Evolutionary conservation across 192 early-diverging fungal species (phyloP).

Genomic region (Dissophora globulifera): DNA sequence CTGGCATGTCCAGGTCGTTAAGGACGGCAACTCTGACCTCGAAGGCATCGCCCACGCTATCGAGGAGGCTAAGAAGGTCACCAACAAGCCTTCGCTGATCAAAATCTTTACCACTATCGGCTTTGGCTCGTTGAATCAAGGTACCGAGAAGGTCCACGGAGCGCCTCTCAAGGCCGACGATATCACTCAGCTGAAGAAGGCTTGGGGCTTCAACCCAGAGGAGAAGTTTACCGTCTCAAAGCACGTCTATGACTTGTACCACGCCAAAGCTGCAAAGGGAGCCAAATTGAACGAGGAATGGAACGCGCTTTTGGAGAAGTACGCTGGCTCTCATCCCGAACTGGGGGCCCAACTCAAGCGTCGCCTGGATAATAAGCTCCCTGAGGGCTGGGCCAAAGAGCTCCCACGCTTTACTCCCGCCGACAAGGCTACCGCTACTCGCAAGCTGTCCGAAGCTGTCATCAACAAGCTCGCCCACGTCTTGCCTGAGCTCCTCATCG

Average conservation of each 20-base stretch:
- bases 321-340: slow-evolving; percentile 74
- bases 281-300: slow-evolving; percentile 77
- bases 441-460: slow-evolving; percentile 89
- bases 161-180: slow-evolving; percentile 82
- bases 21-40: slow-evolving; percentile 86
- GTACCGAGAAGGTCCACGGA: slow-evolving; percentile 95
- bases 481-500: slow-evolving; percentile 90
- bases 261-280: slow-evolving; percentile 62
- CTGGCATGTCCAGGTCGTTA: slow-evolving; percentile 85
- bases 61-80: slow-evolving; percentile 83
- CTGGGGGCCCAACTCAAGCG: slow-evolving; percentile 78
- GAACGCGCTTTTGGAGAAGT: slow-evolving; percentile 77
- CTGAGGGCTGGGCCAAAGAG: slow-evolving; percentile 72
- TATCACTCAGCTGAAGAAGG: slow-evolving; percentile 81
- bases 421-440: slow-evolving; percentile 84
- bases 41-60: slow-evolving; percentile 79
- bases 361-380: slow-evolving; percentile 77
- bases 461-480: slow-evolving; percentile 82
- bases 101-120: slow-evolving; percentile 93
- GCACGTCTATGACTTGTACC: slow-evolving; percentile 66
- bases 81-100: slow-evolving; percentile 91
- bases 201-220: slow-evolving; percentile 85
- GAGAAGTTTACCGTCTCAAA: slow-evolving; percentile 79
- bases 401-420: slow-evolving; percentile 86
- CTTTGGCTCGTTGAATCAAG: slow-evolving; percentile 88